Base-by-base conservation (phyloP, 306 rosid genomes). In the Lathyrus aphaca region DNA sequence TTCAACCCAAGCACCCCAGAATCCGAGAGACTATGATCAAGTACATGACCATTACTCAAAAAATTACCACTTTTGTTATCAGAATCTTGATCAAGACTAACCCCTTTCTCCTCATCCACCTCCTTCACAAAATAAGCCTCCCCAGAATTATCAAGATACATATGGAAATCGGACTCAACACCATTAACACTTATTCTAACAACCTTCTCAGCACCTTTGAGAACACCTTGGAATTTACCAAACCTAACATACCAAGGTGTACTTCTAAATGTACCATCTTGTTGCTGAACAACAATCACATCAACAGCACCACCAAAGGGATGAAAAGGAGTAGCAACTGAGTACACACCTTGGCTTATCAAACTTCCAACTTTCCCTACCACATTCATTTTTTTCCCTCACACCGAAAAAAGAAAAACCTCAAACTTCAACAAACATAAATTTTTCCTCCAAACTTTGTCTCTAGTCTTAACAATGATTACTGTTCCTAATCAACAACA, bases 271-370 rank as follows among this genome's bases (percentile, higher is more conserved):
- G 94, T 86, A 61, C 95, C 98, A 82, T 93, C 98, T 77, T 79
- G 97, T 82, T 93, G 98, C 80, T 82, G 91, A 85, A 93, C 98
- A 66, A 88, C 97, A 79, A 93, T 90, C 74, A 87, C 91, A 78
- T 93, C 98, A 64, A 93, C 90, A 64, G 98, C 98, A 72, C 98
- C 98, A 40, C 98, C 98, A 46, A 93, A 93, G 10, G 98, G 98
- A 51, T 93, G 98, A 83, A 93, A 93, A 42, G 98, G 98, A 8
- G 94, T 90, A 45, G 97, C 96, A 76, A 93, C 97, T 30, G 98
- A 84, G 76, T 92, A 92, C 75, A 92, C 97, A 46, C 97, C 96
- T 81, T 87, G 90, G 6, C 86, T 68, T 69, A 93, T 93, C 79
- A 90, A 67, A 81, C 90, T 93, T 59, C 97, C 92, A 85, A 93